Percentiles rank a stretch among this genome's conserved stretches.
Conservation (phyloP, 1,139 yeast genomes). For the Yamadazyma jaroonii region DNA sequence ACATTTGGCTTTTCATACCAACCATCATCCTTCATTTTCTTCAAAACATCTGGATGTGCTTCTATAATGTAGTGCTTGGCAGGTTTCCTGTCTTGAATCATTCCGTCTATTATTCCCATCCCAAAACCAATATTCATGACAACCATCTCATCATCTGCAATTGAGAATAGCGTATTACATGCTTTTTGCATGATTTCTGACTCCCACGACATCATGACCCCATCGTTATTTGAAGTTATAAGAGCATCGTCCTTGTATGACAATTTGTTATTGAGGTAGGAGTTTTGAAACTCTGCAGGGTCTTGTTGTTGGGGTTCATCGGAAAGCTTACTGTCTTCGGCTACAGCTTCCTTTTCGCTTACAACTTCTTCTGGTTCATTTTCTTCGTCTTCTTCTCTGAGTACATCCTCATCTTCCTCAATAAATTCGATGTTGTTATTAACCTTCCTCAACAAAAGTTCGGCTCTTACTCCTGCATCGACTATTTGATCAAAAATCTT, state of each 20-base stretch:
- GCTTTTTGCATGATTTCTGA: constrained; percentile 76
- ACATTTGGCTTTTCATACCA: constrained; percentile 81
- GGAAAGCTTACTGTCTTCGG: constrained; percentile 9
- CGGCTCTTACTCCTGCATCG: constrained; percentile 90
- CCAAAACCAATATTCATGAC: constrained; percentile 91
- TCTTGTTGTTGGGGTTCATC: constrained; percentile 11
- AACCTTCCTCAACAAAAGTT: constrained; percentile 70
- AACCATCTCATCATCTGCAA: constrained; percentile 27
- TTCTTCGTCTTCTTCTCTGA: constrained; percentile 9
- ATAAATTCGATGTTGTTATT: constrained; percentile 50
- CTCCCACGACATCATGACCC: constrained; percentile 99
- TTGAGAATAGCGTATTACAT: constrained; percentile 61
- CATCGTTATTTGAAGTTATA: constrained; percentile 74
- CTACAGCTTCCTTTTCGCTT: constrained; percentile 1
- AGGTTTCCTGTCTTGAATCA: constrained; percentile 62
- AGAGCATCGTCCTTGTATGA: constrained; percentile 71
- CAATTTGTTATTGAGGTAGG: constrained; percentile 65
- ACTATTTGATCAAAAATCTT: constrained; percentile 57
- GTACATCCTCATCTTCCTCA: constrained; percentile 21
- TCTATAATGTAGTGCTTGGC: constrained; percentile 83
- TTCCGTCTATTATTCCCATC: constrained; percentile 89
- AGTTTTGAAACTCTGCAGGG: constrained; percentile 62
- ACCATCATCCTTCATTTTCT: constrained; percentile 67
- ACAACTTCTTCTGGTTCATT: constrained; percentile 9
- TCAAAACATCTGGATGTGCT: constrained; percentile 90